phyloP scores from a whole-genome alignment of 1,284 basidiomycete genomes.

The Peniophora sp. region DNA sequence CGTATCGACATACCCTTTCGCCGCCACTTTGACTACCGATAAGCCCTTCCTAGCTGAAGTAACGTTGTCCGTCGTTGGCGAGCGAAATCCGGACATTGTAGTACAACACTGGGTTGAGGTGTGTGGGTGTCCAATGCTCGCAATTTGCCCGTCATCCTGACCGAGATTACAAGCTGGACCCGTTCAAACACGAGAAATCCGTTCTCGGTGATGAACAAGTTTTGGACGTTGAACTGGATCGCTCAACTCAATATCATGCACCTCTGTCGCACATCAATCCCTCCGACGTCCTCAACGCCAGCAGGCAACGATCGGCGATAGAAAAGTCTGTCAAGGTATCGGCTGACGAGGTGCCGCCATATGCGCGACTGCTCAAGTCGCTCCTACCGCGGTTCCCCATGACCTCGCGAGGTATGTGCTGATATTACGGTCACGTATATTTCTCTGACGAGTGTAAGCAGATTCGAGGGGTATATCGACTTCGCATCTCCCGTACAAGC shows the following conservation, averaged over 20 bases:
- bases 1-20: conserved; percentile 46
- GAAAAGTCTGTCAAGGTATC: not conserved
- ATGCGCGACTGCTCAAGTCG: conserved; percentile 31
- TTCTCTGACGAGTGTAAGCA: conserved; percentile 29
- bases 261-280: not conserved
- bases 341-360: conserved; percentile 10
- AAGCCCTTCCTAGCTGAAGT: conserved; percentile 59
- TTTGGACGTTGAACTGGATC: conserved; percentile 64
- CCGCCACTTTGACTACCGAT: conserved; percentile 45
- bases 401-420: conserved; percentile 43
- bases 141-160: not conserved
- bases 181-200: conserved; percentile 35
- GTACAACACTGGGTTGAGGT: conserved; percentile 77
- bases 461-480: conserved; percentile 25
- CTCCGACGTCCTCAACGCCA: not conserved
- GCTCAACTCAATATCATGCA: conserved; percentile 30
- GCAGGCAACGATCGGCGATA: not conserved
- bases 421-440: conserved; percentile 5
- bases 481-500: conserved; percentile 39
- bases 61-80: conserved; percentile 42
- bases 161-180: conserved; percentile 46
- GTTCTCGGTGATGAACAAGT: conserved; percentile 63
- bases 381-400: conserved; percentile 50
- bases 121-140: conserved; percentile 14
- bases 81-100: conserved; percentile 31